phyloP scores from a whole-genome alignment of 805 yeast species.

The Ogataea siamensis region DNA sequence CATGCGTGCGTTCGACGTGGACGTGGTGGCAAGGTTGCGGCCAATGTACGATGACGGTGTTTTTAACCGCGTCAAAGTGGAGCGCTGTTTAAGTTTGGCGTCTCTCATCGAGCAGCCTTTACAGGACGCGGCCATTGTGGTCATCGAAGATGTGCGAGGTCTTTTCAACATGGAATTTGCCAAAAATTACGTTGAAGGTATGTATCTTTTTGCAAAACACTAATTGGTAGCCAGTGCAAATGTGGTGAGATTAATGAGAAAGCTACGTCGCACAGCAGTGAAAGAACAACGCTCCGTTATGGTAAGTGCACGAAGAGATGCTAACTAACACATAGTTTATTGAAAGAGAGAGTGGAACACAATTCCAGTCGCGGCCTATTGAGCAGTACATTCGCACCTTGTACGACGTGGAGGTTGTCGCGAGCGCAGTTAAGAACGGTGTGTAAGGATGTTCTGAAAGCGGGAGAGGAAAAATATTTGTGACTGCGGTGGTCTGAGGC shows the following conservation, averaged over 20 bases:
- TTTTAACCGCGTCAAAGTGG: slow-evolving; percentile 9
- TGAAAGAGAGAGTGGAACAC: slow-evolving; percentile 15
- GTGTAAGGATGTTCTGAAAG: slow-evolving; percentile 5
- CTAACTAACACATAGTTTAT: slow-evolving; percentile 15
- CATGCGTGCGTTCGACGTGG: slow-evolving; percentile 2
- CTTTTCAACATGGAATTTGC: slow-evolving; percentile 27
- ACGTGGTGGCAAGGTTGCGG: not conserved
- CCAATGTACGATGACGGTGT: slow-evolving; percentile 1
- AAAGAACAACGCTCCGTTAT: slow-evolving; percentile 16
- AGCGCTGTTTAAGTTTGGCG: slow-evolving; percentile 18
- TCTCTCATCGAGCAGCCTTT: slow-evolving; percentile 7
- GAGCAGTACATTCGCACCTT: slow-evolving; percentile 20
- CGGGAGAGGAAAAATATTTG: slow-evolving; percentile 1
- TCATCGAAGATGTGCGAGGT: slow-evolving; percentile 30
- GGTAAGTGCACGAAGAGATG: slow-evolving; percentile 19
- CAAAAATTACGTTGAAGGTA: slow-evolving; percentile 26
- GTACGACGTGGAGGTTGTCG: slow-evolving; percentile 24
- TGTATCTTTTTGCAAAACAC: slow-evolving; percentile 15
- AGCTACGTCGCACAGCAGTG: slow-evolving; percentile 26
- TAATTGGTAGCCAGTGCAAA: slow-evolving; percentile 21
- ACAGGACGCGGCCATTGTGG: slow-evolving; percentile 14
- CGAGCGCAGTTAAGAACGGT: slow-evolving; percentile 11
- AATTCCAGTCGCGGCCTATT: slow-evolving; percentile 24
- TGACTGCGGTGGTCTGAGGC: slow-evolving; percentile 13
- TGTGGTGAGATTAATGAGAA: slow-evolving; percentile 18